Conservation (phyloP, 768 basidiomycete genomes). For the Tulasnella calospora region DNA sequence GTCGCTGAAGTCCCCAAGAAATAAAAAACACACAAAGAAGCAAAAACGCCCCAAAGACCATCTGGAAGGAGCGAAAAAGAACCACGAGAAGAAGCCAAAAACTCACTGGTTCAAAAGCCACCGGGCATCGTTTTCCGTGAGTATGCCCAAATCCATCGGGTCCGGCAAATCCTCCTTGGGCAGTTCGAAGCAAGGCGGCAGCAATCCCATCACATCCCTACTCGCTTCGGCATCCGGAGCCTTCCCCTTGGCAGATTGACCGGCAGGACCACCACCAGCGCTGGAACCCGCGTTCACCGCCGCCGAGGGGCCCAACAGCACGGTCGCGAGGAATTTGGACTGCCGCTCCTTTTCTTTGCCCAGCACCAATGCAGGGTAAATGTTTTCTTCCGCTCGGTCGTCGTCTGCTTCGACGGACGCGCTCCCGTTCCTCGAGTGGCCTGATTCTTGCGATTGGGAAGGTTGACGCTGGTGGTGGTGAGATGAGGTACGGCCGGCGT, state of each 20-base stretch:
- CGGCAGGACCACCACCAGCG: not conserved
- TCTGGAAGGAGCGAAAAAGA: conserved; percentile 25
- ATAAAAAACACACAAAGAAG: not conserved
- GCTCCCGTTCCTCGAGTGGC: conserved; percentile 40
- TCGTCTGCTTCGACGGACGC: conserved; percentile 51
- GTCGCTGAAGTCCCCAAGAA: not conserved
- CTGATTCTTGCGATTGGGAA: conserved; percentile 38
- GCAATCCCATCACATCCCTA: not conserved
- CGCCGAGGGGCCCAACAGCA: conserved; percentile 60
- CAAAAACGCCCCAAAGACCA: not conserved
- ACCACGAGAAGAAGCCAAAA: not conserved
- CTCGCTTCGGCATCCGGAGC: conserved; percentile 32
- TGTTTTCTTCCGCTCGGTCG: conserved; percentile 48
- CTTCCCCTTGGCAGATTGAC: not conserved
- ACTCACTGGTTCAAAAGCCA: conserved; percentile 56
- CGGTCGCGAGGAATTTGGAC: conserved; percentile 72
- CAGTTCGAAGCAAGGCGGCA: conserved; percentile 32
- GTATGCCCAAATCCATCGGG: conserved; percentile 65
- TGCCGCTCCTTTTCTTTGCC: conserved; percentile 63
- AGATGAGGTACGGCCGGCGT: conserved; percentile 30
- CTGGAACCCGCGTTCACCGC: conserved; percentile 12
- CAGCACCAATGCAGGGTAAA: conserved; percentile 73
- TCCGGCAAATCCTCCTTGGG: conserved; percentile 45
- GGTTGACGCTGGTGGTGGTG: conserved; percentile 38
- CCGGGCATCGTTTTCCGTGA: conserved; percentile 64